Percentiles rank a stretch among this genome's conserved stretches.
These are phyloP conservation scores for Naganishia antarctica DNA, from an alignment of 768 basidiomycete genomes.

Conservation along the genomic window DNA sequence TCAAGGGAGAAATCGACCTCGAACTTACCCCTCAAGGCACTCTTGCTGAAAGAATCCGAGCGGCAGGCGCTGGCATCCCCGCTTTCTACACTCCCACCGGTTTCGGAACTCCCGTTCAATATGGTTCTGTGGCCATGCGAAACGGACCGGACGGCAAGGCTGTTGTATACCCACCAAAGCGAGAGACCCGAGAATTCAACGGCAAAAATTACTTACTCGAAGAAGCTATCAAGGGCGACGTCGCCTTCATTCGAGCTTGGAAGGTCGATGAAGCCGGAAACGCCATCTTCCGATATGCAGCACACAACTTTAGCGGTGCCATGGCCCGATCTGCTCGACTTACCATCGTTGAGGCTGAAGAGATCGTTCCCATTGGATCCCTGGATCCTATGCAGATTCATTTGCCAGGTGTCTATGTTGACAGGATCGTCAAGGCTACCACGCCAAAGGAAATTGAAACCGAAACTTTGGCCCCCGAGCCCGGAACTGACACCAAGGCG, in stretches of 20 bases:
- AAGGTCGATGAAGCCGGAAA: slow-evolving; percentile 89
- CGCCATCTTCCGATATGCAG: slow-evolving; percentile 80
- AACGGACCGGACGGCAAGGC: slow-evolving; percentile 30
- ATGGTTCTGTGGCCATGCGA: slow-evolving; percentile 26
- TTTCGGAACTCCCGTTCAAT: slow-evolving; percentile 33
- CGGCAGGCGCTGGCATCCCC: slow-evolving; percentile 84
- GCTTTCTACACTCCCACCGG: slow-evolving; percentile 93
- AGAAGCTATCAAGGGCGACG: slow-evolving; percentile 58
- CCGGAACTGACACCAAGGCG: slow-evolving; percentile 29
- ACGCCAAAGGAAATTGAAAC: slow-evolving; percentile 73
- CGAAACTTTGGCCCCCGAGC: slow-evolving; percentile 52
- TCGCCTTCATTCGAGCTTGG: slow-evolving; percentile 80
- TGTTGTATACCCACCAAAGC: slow-evolving; percentile 49
- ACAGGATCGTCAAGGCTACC: slow-evolving; percentile 77
- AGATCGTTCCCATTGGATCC: slow-evolving; percentile 77
- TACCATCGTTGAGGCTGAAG: slow-evolving; percentile 88
- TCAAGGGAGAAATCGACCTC: slow-evolving; percentile 71
- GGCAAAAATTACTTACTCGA: slow-evolving; percentile 80
- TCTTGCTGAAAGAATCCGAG: slow-evolving; percentile 77
- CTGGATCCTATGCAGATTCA: slow-evolving; percentile 74
- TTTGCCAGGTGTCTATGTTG: slow-evolving; percentile 67
- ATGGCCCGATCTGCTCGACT: slow-evolving; percentile 87
- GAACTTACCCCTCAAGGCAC: slow-evolving; percentile 88
- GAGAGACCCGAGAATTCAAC: slow-evolving; percentile 70
- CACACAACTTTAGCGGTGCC: slow-evolving; percentile 77